These are phyloP conservation scores for Yamadazyma trypodendri DNA, from an alignment of 1,139 yeast species.

Conservation along the genomic window DNA sequence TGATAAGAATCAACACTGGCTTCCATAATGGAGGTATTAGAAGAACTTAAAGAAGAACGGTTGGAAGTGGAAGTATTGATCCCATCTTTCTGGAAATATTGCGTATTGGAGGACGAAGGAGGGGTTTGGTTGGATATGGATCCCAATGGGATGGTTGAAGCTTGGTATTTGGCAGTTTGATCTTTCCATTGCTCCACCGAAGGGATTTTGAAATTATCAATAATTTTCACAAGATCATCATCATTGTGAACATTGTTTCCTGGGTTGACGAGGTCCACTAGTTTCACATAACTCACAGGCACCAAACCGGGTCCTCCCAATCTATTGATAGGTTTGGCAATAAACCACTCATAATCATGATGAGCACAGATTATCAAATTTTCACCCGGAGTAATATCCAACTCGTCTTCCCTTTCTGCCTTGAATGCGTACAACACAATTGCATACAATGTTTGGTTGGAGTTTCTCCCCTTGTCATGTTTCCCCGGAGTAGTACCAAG, in stretches of 20 bases:
- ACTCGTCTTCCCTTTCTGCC: slow-evolving; percentile 89
- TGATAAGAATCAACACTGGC: slow-evolving; percentile 82
- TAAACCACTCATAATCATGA: slow-evolving; percentile 95
- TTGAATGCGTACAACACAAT: slow-evolving; percentile 70
- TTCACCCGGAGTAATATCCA: slow-evolving; percentile 82
- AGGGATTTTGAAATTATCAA: slow-evolving; percentile 70
- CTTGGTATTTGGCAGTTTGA: slow-evolving; percentile 88
- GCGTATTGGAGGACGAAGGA: slow-evolving; percentile 37
- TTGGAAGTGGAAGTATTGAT: slow-evolving; percentile 19
- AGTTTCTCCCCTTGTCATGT: slow-evolving; percentile 12
- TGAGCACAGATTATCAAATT: slow-evolving; percentile 92
- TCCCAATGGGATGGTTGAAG: slow-evolving; percentile 82
- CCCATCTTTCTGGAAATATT: slow-evolving; percentile 34
- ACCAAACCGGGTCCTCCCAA: slow-evolving; percentile 97
- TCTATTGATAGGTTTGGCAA: slow-evolving; percentile 92
- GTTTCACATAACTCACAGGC: slow-evolving; percentile 86
- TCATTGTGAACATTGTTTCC: slow-evolving; percentile 13
- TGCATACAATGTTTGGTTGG: slow-evolving; percentile 44
- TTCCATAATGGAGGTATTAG: slow-evolving; percentile 42
- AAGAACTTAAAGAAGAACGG: slow-evolving; percentile 34
- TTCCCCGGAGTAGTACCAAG: slow-evolving; percentile 3
- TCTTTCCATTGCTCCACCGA: slow-evolving; percentile 95
- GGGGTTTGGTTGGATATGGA: slow-evolving; percentile 31
- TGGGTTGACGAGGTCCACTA: slow-evolving; percentile 66
- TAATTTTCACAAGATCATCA: slow-evolving; percentile 35